Conservation (phyloP, 768 basidiomycete species). For the Mycena belliarum region DNA sequence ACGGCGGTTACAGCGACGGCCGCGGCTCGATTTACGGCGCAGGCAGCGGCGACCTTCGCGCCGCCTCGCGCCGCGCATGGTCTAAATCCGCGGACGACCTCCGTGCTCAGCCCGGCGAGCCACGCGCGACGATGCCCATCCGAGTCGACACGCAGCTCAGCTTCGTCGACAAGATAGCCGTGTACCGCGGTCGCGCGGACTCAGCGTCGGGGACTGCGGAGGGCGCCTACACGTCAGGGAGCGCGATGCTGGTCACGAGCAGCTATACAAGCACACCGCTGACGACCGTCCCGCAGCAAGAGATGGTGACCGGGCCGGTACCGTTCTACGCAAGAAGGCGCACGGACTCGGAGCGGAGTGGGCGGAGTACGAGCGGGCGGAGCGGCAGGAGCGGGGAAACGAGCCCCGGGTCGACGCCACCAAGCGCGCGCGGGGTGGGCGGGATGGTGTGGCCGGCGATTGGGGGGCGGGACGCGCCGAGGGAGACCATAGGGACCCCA, state of each 20-base stretch:
- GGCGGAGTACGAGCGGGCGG: constrained; percentile 2
- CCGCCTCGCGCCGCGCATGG: constrained; percentile 72
- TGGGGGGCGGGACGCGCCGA: constrained; percentile 29
- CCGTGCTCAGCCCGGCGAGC: constrained; percentile 51
- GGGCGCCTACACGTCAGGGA: background rate
- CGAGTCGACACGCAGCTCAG: constrained; percentile 42
- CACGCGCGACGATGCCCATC: constrained; percentile 35
- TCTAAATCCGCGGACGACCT: constrained; percentile 82
- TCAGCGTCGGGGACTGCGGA: constrained; percentile 36
- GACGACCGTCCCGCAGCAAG: background rate
- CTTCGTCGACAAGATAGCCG: constrained; percentile 63
- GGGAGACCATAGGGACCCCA: constrained; percentile 28
- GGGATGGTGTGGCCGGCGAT: constrained; percentile 33
- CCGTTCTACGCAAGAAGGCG: constrained; percentile 18
- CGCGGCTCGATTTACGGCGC: too few species aligned
- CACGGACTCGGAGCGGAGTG: constrained; percentile 20
- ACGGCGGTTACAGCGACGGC: constrained; percentile 28
- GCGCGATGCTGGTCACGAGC: background rate
- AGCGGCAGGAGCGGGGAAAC: constrained; percentile 8
- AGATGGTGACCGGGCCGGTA: background rate
- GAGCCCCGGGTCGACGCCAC: constrained; percentile 19
- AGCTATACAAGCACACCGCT: background rate
- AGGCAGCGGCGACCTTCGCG: constrained; percentile 52
- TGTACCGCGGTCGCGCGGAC: constrained; percentile 51
- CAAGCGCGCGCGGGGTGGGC: constrained; percentile 2